phyloP scores from a whole-genome alignment of 768 basidiomycete species.

The Pleurotus cornucopiae region DNA sequence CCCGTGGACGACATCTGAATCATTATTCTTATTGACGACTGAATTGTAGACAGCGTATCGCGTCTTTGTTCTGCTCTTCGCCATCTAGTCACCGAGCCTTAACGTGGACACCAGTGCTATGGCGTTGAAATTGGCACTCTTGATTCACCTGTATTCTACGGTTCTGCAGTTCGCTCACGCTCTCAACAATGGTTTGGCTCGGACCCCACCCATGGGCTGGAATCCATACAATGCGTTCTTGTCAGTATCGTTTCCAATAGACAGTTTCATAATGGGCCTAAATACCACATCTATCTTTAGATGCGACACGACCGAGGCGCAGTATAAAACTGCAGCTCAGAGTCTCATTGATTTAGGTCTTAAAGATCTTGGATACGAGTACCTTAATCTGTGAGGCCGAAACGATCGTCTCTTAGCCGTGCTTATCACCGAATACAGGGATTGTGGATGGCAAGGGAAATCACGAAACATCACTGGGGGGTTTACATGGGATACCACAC shows the following conservation, averaged over 20 bases:
- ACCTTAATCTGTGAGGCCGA: constrained; percentile 34
- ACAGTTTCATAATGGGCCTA: background rate
- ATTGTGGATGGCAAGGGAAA: constrained; percentile 49
- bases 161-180: constrained; percentile 10
- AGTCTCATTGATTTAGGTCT: constrained; percentile 33
- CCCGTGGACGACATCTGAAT: no score
- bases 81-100: no score
- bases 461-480: constrained; percentile 32
- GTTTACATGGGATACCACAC: constrained; percentile 39
- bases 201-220: constrained; percentile 44
- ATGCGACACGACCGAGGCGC: constrained; percentile 35
- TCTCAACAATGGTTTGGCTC: constrained; percentile 36
- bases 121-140: background rate
- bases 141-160: background rate
- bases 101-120: no score
- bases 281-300: constrained; percentile 15
- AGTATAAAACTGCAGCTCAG: constrained; percentile 37
- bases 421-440: constrained; percentile 20
- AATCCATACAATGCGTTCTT: constrained; percentile 45
- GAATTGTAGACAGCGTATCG: no score
- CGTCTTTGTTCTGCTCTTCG: no score
- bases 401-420: background rate
- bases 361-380: constrained; percentile 33
- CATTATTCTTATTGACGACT: no score
- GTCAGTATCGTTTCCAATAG: constrained; percentile 20